phyloP scores from a whole-genome alignment of 1,139 yeast genomes.

The Suhomyces bolitotheri region DNA sequence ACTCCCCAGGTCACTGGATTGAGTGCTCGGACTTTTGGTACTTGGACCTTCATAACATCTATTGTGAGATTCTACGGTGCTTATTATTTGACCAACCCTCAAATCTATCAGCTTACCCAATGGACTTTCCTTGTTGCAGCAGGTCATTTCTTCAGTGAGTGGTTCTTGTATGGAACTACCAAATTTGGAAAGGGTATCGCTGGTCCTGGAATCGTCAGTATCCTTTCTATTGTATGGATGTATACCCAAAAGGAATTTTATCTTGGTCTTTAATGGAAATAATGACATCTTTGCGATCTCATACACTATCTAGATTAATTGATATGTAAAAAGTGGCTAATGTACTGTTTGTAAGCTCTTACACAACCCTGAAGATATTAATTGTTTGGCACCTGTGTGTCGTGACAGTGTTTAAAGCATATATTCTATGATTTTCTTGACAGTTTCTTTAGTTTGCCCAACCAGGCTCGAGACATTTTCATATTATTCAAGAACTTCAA shows the following conservation, averaged over 20 bases:
- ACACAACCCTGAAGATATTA: too few species aligned
- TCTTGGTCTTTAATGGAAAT: constrained; percentile 21
- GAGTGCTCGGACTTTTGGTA: constrained; percentile 94
- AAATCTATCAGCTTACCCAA: constrained; percentile 74
- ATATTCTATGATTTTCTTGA: too few species aligned
- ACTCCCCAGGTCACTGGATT: constrained; percentile 57
- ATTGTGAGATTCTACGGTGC: constrained; percentile 88
- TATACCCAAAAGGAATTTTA: constrained; percentile 55
- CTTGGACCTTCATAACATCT: constrained; percentile 92
- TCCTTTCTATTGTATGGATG: constrained; percentile 63
- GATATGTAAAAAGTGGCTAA: too few species aligned
- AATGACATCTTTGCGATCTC: background rate
- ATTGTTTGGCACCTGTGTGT: too few species aligned
- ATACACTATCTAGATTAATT: background rate
- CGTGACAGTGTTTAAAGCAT: too few species aligned
- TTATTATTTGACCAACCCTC: constrained; percentile 57
- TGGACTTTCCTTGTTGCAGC: constrained; percentile 85
- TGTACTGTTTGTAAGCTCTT: too few species aligned
- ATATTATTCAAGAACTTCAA: too few species aligned
- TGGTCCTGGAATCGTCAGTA: constrained; percentile 77
- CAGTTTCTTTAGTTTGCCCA: too few species aligned
- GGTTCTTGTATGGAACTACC: constrained; percentile 77
- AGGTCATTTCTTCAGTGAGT: constrained; percentile 79
- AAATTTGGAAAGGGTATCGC: constrained; percentile 82
- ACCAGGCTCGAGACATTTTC: too few species aligned